Evolutionary conservation across 768 basidiomycete species (phyloP).

Genomic region (Dacryopinax primogenitus): DNA sequence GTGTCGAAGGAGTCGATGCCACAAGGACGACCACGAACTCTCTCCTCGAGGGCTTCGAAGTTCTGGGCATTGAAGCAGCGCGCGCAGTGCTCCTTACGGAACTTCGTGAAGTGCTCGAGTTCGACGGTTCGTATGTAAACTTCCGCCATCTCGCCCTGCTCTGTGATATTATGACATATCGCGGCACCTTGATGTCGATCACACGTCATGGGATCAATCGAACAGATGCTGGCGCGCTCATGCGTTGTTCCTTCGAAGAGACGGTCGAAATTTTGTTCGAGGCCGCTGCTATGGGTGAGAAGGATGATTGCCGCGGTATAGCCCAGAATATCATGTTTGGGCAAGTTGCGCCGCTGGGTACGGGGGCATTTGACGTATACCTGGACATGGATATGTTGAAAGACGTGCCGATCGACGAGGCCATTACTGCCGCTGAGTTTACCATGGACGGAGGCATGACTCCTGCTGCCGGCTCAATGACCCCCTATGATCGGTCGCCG

Average conservation of each 20-base stretch:
- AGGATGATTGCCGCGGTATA: conserved; percentile 94
- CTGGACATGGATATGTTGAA: conserved; percentile 97
- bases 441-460: conserved; percentile 82
- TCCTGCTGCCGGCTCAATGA: conserved; percentile 75
- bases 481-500: conserved; percentile 90
- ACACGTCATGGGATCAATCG: conserved; percentile 99
- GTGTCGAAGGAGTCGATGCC: conserved; percentile 89
- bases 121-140: conserved; percentile 99
- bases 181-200: conserved; percentile 90
- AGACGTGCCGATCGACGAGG: conserved; percentile 91
- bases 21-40: conserved; percentile 91
- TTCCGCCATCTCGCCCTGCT: conserved; percentile 94
- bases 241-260: conserved; percentile 98
- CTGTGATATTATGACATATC: conserved; percentile 96
- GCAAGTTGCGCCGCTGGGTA: conserved; percentile 99
- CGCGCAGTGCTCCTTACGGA: conserved; percentile 90
- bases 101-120: conserved; percentile 89
- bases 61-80: conserved; percentile 93
- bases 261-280: conserved; percentile 99
- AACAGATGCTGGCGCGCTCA: conserved; percentile 95
- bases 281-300: conserved; percentile 93
- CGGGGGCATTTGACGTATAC: conserved; percentile 88
- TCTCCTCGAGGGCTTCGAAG: conserved; percentile 86
- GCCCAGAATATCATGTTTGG: conserved; percentile 99
- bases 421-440: conserved; percentile 47